Percentiles rank a stretch among this genome's conserved stretches.
phyloP scores from a whole-genome alignment of 2,329 filamentous ascomycete species.

The Phialemonium atrogriseum region DNA sequence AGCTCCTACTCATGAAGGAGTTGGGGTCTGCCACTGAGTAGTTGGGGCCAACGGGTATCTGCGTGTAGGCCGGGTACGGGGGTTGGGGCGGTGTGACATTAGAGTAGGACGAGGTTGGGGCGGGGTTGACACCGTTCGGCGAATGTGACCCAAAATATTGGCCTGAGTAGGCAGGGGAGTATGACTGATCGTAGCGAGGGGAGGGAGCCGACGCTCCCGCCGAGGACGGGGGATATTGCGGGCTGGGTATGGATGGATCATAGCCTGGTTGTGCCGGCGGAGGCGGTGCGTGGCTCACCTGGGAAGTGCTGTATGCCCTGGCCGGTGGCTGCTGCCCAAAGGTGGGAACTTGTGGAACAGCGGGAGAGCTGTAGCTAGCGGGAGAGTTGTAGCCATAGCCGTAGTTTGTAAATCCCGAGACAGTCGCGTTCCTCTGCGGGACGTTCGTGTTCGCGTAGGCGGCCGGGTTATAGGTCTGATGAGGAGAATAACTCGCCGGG shows the following conservation, averaged over 20 bases:
- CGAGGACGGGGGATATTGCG: slow-evolving; percentile 21
- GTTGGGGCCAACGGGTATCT: slow-evolving; percentile 44
- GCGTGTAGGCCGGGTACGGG: slow-evolving; percentile 43
- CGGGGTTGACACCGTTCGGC: slow-evolving; percentile 29
- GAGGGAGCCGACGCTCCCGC: slow-evolving; percentile 11
- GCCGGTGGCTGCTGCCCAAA: slow-evolving; percentile 28
- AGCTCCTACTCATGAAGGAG: slow-evolving; percentile 33
- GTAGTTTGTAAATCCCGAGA: slow-evolving; percentile 39
- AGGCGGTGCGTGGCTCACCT: slow-evolving; percentile 19
- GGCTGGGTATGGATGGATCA: slow-evolving; percentile 31
- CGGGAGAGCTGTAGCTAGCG: slow-evolving; percentile 30
- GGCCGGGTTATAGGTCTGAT: slow-evolving; percentile 48
- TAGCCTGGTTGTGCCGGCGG: slow-evolving; percentile 26
- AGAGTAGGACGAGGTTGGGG: slow-evolving; percentile 25
- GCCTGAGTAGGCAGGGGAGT: slow-evolving; percentile 16
- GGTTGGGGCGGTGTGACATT: slow-evolving; percentile 27
- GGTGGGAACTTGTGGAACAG: slow-evolving; percentile 24
- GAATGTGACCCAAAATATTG: slow-evolving; percentile 26
- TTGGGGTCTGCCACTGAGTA: slow-evolving; percentile 39
- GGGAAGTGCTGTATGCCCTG: slow-evolving; percentile 22
- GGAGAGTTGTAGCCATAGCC: slow-evolving; percentile 31
- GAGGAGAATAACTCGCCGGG: no score
- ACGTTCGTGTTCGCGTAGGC: slow-evolving; percentile 42
- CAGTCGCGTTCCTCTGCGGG: slow-evolving; percentile 43
- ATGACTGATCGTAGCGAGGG: slow-evolving; percentile 18